These are phyloP conservation scores for Lasiosphaeria miniovina DNA, from an alignment of 495 filamentous ascomycete genomes.

Conservation along the genomic window DNA sequence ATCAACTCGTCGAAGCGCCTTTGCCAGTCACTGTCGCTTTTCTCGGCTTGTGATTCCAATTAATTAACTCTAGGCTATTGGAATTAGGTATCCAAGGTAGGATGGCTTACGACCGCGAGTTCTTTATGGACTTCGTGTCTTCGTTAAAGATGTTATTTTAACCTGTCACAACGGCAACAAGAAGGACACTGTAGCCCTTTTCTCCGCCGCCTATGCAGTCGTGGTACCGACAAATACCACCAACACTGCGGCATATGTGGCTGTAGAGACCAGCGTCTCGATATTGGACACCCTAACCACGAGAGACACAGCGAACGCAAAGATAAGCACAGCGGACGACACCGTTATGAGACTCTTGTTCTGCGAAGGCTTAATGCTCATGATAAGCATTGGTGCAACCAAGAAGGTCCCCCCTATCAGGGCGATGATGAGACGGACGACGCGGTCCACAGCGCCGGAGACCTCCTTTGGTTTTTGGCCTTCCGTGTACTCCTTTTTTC, in stretches of 20 bases:
- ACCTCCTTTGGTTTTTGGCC: background rate
- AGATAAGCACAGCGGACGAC: constrained; percentile 17
- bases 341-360: constrained; percentile 21
- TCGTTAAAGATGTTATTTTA: too few species aligned
- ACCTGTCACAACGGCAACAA: too few species aligned
- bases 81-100: too few species aligned
- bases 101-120: too few species aligned
- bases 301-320: constrained; percentile 16
- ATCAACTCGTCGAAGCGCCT: too few species aligned
- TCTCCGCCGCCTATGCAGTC: too few species aligned
- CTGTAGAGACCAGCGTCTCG: constrained; percentile 23
- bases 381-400: constrained; percentile 20
- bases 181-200: too few species aligned
- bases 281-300: constrained; percentile 14
- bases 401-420: constrained; percentile 12
- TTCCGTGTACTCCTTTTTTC: background rate
- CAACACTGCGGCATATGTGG: constrained; percentile 26
- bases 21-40: too few species aligned
- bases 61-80: too few species aligned
- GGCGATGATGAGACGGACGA: constrained; percentile 12
- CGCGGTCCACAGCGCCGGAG: background rate
- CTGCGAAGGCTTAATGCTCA: constrained; percentile 12
- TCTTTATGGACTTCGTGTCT: too few species aligned
- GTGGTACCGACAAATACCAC: constrained; percentile 23
- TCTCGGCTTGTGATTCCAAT: too few species aligned